These are phyloP conservation scores for Tetrahymena elliotti DNA, from an alignment of 73 alveolate genomes.

Conservation along the genomic window DNA sequence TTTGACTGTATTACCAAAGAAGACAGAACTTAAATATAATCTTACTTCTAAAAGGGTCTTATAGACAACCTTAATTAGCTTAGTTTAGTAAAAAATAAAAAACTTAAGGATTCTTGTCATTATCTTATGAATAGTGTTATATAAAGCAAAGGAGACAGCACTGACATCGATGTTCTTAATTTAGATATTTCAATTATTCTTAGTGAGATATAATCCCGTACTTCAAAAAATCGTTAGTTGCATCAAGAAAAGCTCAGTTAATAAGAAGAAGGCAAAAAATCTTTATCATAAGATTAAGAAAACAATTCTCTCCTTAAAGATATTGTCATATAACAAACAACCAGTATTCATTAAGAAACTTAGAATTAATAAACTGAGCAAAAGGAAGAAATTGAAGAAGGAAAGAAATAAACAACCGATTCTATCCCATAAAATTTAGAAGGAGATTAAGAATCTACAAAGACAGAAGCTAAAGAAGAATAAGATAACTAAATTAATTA, in stretches of 20 bases:
- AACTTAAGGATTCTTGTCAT: neutral
- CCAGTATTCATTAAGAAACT: neutral
- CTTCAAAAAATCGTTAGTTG: neutral
- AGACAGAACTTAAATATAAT: neutral
- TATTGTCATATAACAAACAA: neutral
- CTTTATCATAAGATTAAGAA: neutral
- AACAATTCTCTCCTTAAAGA: neutral
- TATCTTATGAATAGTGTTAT: neutral
- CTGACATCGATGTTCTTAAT: neutral
- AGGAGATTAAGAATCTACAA: neutral
- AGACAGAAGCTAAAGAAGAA: neutral
- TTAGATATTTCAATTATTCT: neutral
- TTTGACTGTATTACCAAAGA: neutral
- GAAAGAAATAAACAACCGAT: neutral
- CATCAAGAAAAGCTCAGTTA: neutral
- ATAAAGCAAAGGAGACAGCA: neutral
- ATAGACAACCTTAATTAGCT: neutral
- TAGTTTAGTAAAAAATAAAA: neutral
- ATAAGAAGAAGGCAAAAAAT: neutral
- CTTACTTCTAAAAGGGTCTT: neutral
- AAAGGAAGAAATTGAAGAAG: neutral
- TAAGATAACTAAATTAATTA: neutral
- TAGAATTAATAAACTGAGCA: neutral
- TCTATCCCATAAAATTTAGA: neutral
- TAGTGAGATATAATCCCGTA: neutral